Base-by-base conservation (phyloP, 345 rosid species). In the Gossypium arboreum region DNA sequence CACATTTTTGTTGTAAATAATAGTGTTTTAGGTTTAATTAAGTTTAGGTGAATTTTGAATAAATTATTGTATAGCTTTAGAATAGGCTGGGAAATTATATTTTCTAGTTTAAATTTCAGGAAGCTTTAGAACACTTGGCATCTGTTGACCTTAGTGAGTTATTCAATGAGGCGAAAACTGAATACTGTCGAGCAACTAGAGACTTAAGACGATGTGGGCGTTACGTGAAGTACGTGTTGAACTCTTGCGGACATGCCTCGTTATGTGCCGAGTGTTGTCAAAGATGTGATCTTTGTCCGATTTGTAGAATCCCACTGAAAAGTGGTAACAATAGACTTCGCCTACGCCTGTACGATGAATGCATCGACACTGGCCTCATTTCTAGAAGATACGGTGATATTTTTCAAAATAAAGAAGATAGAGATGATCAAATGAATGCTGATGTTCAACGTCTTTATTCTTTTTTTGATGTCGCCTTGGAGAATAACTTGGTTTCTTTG, bases 121-220 rank as follows among this genome's bases (percentile, higher is more conserved):
- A 93, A 72, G 98, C 99, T 51, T 79, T 93, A 81, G 91, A 79
- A 78, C 92, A 86, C 81, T 81, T 95, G 77, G 96, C 98, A 43
- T 88, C 87, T 62, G 77, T 87, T 27, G 93, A 92, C 75, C 90
- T 90, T 74, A 83, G 83, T 54, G 97, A 93, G 66, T 77, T 95
- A 77, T 83, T 92, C 76, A 86, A 86, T 44, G 98, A 96, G 82
- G 99, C 94, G 0, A 93, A 93, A 81, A 81, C 85, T 51, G 99
- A 96, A 84, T 82, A 74, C 2, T 96, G 99, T 63, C 84, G 99
- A 45, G 99, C 98, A n/a, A 83, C 95, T 73, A 92, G 99, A 77
- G 97, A 96, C 84, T 83, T 93, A 85, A 80, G 94, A 68, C 88
- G 97, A 76, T 93, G 99, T 57, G 99, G 94, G 41, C 86, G 91